Conservation (phyloP, 2,329 filamentous ascomycete species). For the Pochonia chlamydosporia region DNA sequence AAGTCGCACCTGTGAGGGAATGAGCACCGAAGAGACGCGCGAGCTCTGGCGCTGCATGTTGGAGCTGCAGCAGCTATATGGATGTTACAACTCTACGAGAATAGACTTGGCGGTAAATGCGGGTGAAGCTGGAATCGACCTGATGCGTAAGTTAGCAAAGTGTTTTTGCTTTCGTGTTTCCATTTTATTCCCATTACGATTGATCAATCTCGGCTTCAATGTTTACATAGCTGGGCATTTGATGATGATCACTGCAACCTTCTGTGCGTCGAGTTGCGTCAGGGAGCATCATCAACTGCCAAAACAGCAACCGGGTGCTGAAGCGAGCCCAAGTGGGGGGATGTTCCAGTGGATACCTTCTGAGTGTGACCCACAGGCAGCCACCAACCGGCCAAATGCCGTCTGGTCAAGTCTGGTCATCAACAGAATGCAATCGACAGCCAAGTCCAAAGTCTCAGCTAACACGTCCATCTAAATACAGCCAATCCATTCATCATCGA, state of each 20-base stretch:
- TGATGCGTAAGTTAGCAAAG: conserved; percentile 47
- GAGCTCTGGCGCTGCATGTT: conserved; percentile 45
- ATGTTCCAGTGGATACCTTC: too few relatives aligned
- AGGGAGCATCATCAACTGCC: too few relatives aligned
- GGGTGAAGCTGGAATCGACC: conserved; percentile 29
- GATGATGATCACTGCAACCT: too few relatives aligned
- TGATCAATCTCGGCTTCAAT: neutral
- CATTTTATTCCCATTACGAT: neutral
- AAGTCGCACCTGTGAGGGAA: conserved; percentile 24
- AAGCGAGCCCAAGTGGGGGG: too few relatives aligned
- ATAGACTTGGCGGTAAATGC: conserved; percentile 41
- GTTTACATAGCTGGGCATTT: too few relatives aligned
- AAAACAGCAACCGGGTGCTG: too few relatives aligned
- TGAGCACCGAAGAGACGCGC: conserved; percentile 32
- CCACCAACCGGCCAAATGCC: neutral
- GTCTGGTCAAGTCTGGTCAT: neutral
- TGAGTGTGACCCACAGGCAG: too few relatives aligned
- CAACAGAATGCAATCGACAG: neutral
- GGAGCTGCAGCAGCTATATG: conserved; percentile 38
- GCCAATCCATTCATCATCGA: conserved; percentile 36
- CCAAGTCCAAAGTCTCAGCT: conserved; percentile 5
- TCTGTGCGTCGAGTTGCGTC: too few relatives aligned
- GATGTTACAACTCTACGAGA: conserved; percentile 43
- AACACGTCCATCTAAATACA: conserved; percentile 7
- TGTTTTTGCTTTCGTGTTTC: neutral